These are phyloP conservation scores for Chlamydomonas sp. DNA, from an alignment of 139 green algal species.

Conservation along the genomic window DNA sequence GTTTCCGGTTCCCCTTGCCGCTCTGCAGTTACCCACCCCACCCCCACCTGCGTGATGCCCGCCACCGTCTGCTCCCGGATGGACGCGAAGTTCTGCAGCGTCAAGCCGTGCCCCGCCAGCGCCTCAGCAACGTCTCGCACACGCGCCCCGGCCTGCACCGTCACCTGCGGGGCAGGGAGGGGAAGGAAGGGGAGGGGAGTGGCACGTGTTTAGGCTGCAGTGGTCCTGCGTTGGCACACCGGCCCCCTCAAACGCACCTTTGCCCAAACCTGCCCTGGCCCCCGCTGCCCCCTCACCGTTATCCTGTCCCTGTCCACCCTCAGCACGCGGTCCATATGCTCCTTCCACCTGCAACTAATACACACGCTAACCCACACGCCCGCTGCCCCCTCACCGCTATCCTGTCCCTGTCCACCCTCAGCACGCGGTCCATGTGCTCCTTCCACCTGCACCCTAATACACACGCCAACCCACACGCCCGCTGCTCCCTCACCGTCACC, in stretches of 20 bases:
- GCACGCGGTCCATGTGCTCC: slow-evolving; percentile 84
- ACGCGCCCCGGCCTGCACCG: slow-evolving; percentile 82
- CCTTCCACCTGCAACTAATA: too few species aligned
- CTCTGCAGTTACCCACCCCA: not conserved
- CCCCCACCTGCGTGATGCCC: slow-evolving; percentile 87
- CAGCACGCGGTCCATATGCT: slow-evolving; percentile 88
- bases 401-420: slow-evolving; percentile 80
- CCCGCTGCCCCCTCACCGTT: slow-evolving; percentile 32
- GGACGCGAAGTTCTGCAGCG: slow-evolving; percentile 95
- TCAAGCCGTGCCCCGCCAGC: slow-evolving; percentile 86
- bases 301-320: slow-evolving; percentile 75
- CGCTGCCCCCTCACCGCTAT: too few species aligned
- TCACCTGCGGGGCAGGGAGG: slow-evolving; percentile 56
- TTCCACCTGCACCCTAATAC: too few species aligned
- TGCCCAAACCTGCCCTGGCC: too few species aligned
- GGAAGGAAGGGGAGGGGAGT: not conserved
- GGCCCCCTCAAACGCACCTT: not conserved
- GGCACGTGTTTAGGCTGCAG: too few species aligned
- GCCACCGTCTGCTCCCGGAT: slow-evolving; percentile 97
- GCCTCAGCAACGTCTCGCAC: slow-evolving; percentile 86
- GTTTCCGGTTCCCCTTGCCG: not conserved
- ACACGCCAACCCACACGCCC: too few species aligned
- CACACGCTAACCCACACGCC: too few species aligned
- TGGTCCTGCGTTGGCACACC: not conserved
- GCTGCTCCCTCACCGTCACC: too few species aligned